These are phyloP conservation scores for Hypoxylon sp. DNA, from an alignment of 2,329 filamentous ascomycete species.

Conservation along the genomic window DNA sequence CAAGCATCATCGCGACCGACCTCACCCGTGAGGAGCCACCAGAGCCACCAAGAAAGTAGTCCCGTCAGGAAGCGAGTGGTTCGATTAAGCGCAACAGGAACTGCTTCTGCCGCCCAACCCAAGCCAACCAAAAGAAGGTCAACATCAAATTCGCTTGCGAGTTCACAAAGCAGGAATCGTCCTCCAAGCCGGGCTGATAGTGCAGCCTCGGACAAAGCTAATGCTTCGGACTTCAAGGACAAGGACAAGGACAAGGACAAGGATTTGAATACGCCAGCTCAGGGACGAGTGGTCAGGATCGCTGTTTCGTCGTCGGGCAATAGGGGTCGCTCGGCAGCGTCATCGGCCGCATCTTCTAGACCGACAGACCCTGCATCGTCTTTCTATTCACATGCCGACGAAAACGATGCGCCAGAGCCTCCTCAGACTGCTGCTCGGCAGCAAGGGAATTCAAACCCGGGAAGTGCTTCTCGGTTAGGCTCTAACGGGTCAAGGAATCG, in stretches of 20 bases:
- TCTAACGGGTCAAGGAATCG: constrained; percentile 63
- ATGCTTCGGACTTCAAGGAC: constrained; percentile 50
- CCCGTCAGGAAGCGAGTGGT: constrained; percentile 69
- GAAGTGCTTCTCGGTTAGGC: constrained; percentile 65
- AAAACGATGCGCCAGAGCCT: constrained; percentile 61
- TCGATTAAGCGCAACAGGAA: constrained; percentile 64
- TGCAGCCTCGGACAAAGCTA: constrained; percentile 55
- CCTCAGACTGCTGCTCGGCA: constrained; percentile 63
- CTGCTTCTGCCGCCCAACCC: constrained; percentile 41
- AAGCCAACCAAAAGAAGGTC: constrained; percentile 61
- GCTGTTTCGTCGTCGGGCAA: constrained; percentile 64
- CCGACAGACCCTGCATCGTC: constrained; percentile 51
- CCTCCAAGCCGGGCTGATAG: constrained; percentile 56
- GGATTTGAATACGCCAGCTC: constrained; percentile 66
- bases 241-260: constrained; percentile 52
- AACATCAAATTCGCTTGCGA: constrained; percentile 64
- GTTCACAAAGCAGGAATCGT: constrained; percentile 51
- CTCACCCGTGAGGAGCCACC: constrained; percentile 59
- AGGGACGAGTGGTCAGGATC: constrained; percentile 67
- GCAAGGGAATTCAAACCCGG: constrained; percentile 60
- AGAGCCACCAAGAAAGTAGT: constrained; percentile 58
- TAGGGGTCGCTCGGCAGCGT: constrained; percentile 52
- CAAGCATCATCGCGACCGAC: constrained; percentile 57
- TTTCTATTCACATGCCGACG: constrained; percentile 52
- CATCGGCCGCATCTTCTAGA: constrained; percentile 53